phyloP scores from a whole-genome alignment of 2,329 filamentous ascomycete genomes.

The Microdochium bolleyi region DNA sequence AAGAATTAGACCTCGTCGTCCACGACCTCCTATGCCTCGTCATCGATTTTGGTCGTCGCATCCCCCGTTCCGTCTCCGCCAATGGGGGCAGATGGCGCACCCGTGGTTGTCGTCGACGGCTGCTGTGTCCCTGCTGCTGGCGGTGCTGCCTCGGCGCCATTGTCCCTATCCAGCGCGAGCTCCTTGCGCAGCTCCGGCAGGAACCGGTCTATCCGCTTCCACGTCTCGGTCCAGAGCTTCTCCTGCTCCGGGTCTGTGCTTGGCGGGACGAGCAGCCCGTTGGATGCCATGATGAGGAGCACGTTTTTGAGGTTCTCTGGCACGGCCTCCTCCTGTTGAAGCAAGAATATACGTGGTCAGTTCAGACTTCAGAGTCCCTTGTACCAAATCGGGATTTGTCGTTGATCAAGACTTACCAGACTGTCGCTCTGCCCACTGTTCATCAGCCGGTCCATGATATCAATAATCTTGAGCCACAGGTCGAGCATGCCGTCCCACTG shows the following conservation, averaged over 20 bases:
- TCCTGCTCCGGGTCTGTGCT: slow-evolving; percentile 44
- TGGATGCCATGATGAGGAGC: slow-evolving; percentile 87
- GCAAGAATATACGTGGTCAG: neutral
- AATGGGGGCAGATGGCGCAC: too few species aligned
- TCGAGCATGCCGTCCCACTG: slow-evolving; percentile 86
- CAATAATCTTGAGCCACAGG: slow-evolving; percentile 85
- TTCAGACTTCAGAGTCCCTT: neutral
- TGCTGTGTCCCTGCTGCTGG: neutral
- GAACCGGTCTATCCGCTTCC: slow-evolving; percentile 59
- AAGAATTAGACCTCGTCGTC: neutral
- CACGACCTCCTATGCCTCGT: too few species aligned
- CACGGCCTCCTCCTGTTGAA: slow-evolving; percentile 76
- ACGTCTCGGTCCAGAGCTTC: slow-evolving; percentile 53
- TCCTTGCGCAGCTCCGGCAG: slow-evolving; percentile 52
- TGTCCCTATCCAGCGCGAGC: slow-evolving; percentile 36
- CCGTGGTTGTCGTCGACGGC: too few species aligned
- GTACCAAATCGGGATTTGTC: too few species aligned
- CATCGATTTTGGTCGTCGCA: too few species aligned
- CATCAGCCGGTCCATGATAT: slow-evolving; percentile 92
- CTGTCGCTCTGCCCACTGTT: slow-evolving; percentile 90
- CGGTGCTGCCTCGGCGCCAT: neutral
- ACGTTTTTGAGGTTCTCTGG: slow-evolving; percentile 96
- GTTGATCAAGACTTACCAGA: slow-evolving; percentile 56
- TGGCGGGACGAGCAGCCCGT: slow-evolving; percentile 72
- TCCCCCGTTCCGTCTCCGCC: too few species aligned